phyloP scores from a whole-genome alignment of 2,329 filamentous ascomycete genomes.

The Cladobotryum protrusum region DNA sequence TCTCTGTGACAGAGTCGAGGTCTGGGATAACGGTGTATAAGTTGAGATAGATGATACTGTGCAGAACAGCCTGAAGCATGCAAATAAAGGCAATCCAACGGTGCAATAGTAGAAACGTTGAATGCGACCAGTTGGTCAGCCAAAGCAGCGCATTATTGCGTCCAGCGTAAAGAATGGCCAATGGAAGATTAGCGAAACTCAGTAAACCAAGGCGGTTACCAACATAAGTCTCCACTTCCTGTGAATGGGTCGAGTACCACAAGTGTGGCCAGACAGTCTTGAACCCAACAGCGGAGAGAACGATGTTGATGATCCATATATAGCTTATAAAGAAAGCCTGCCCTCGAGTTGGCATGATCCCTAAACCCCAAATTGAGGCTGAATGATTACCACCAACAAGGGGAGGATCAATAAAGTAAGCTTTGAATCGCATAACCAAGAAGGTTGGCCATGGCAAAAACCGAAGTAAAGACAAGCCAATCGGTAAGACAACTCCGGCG shows the following conservation, averaged over 20 bases:
- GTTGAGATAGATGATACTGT: slow-evolving; percentile 37
- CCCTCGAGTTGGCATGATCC: slow-evolving; percentile 33
- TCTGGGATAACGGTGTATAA: slow-evolving; percentile 16
- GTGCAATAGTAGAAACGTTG: slow-evolving; percentile 43
- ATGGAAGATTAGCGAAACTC: slow-evolving; percentile 33
- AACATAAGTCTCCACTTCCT: slow-evolving; percentile 29
- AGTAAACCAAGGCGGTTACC: slow-evolving; percentile 36
- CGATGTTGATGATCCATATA: slow-evolving; percentile 32
- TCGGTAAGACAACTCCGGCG: slow-evolving; percentile 19
- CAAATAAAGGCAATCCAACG: slow-evolving; percentile 42
- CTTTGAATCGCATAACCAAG: slow-evolving; percentile 14
- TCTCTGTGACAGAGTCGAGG: slow-evolving; percentile 22
- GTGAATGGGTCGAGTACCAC: slow-evolving; percentile 18
- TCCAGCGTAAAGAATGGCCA: slow-evolving; percentile 38
- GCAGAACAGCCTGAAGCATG: slow-evolving; percentile 39
- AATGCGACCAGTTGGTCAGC: slow-evolving; percentile 43
- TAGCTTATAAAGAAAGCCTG: slow-evolving; percentile 38
- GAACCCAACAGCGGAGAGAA: slow-evolving; percentile 27
- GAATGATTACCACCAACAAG: slow-evolving; percentile 16
- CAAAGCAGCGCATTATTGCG: slow-evolving; percentile 44
- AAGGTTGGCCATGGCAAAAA: slow-evolving; percentile 21
- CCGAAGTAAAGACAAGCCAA: slow-evolving; percentile 23
- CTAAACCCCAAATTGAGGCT: slow-evolving; percentile 17
- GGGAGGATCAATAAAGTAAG: slow-evolving; percentile 20
- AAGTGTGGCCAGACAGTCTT: slow-evolving; percentile 20